Base-by-base conservation (phyloP, 2,329 filamentous ascomycete genomes). In the Chaetomium globosum region DNA sequence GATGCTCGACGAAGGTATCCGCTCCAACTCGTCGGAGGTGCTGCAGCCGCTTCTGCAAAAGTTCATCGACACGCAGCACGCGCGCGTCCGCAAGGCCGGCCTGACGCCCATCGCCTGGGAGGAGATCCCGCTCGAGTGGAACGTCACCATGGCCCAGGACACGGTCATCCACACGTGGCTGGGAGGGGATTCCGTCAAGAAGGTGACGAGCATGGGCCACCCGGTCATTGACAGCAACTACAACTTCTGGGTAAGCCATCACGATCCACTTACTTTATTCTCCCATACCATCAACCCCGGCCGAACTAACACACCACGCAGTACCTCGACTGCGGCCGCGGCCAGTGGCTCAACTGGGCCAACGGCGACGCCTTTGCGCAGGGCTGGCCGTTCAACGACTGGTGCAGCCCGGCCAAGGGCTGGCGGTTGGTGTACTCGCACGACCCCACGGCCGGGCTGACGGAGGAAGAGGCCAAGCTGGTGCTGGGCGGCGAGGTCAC, bases 81-180 rank as follows among this genome's bases (percentile, higher is more conserved):
- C 77, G 33, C 85, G 87, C 54, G 81, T 95, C 49, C 80, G 86
- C 54, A 78, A 82, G 52, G 81, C 83, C 6, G 89, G 89, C 4
- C 78, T 96, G 59, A 85, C 83, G 5, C 91, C 92, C 0, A 80
- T 96, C 26, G 90, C 93, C 0, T 96, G 93, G 93, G 92, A 97
- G 76, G 93, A 96, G 76, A 92, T 95, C 82, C 80, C 92, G 1
- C 80, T 90, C 10, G 82, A 87, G 28, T 96, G 91, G 89, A 90
- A 93, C 74, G 79, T 95, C 54, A 90, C 85, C 0, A 79, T 96
- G 6, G 87, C 87, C 2, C 76, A 83, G 16, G 87, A 93, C 71
- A 87, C 91, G 0, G 82, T 96, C 13, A 83, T 96, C 5, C 93
- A 96, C 78, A 85, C 88, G 3, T 96, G 92, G 92, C 83, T 88